Conservation (phyloP, 73 alveolate species). For the Stentor roeselii region DNA sequence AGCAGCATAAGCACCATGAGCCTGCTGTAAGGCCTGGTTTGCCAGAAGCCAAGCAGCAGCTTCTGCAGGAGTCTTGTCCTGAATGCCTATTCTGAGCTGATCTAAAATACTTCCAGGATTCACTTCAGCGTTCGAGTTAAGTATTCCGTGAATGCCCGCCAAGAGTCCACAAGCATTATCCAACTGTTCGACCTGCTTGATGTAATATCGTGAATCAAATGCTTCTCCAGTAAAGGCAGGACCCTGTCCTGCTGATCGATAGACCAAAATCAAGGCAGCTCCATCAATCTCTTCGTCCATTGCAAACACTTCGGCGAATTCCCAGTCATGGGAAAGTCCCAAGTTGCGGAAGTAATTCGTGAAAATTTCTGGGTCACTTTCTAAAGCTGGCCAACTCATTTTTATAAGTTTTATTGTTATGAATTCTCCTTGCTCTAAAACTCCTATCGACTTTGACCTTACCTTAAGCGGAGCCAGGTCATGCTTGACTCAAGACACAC, state of each 20-base stretch:
- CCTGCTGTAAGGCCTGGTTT: constrained; percentile 61
- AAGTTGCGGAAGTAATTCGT: constrained; percentile 71
- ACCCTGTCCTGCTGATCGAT: constrained; percentile 56
- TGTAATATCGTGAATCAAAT: constrained; percentile 60
- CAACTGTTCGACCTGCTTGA: constrained; percentile 72
- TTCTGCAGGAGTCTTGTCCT: constrained; percentile 55
- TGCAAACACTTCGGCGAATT: constrained; percentile 69
- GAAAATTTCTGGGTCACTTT: constrained; percentile 86
- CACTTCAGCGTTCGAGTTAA: constrained; percentile 56
- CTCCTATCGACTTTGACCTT: no score
- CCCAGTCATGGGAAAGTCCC: constrained; percentile 64
- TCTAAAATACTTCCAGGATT: constrained; percentile 58
- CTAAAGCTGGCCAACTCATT: constrained; percentile 88
- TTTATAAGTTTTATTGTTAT: no score
- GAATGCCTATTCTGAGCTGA: constrained; percentile 48
- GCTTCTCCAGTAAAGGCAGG: constrained; percentile 41
- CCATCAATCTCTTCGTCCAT: constrained; percentile 76
- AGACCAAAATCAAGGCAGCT: constrained; percentile 68
- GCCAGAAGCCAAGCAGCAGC: constrained; percentile 70
- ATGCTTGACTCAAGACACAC: no score
- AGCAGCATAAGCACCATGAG: constrained; percentile 61
- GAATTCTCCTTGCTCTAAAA: no score
- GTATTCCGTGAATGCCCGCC: constrained; percentile 77
- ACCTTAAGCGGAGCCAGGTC: no score
- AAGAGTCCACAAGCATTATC: constrained; percentile 93